Evolutionary conservation across 352 stramenopile genomes (phyloP), one percentile per base, ranked within the genome.

Genomic region (Globisporangium camurandrum): DNA sequence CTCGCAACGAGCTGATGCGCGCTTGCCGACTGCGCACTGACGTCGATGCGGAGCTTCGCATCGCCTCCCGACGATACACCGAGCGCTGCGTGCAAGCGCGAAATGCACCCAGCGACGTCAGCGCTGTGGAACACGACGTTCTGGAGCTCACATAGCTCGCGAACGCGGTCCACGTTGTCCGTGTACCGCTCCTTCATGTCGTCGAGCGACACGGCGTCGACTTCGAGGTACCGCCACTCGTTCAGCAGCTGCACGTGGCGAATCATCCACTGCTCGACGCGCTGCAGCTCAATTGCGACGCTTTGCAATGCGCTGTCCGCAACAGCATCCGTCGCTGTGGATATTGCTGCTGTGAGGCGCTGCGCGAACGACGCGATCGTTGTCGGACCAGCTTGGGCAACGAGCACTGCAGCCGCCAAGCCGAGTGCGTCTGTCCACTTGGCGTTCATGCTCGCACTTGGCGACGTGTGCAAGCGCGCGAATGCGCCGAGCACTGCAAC

Each of bases 221-320:
- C 61, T 24, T 61, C 49, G 6, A 86, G 50, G 31, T 71, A 81
- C 8, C 65, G 37, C 69, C 75, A 87, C 53, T 89, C 78, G 28
- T 71, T 89, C 36, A 76, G 48, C 22, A 87, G 51, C 46, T 87
- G 78, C 11, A 83, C 69, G 43, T 80, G 64, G 3, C 70, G 67
- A 14, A 86, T 47, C 75, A 87, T 84, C 67, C 62, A 84, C 28
- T 74, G 69, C 51, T 87, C 75, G 24, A 87, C 42, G 23, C 64
- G 69, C 39, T 57, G 45, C 1, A 86, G 49, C 24, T 73, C 59
- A 38, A 54, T 44, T 14, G 71, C 56, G 52, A 86, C 64, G 1
- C 17, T 19, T 46, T 68, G 51, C 24, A 73, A 60, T 19, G 43
- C 52, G 14, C 10, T 47, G 27, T 51, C 44, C 24, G 27, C 36